Evolutionary conservation across 2,329 filamentous ascomycete genomes (phyloP), one percentile per base, ranked within the genome.

Genomic region (Aspergillus neoniger): DNA sequence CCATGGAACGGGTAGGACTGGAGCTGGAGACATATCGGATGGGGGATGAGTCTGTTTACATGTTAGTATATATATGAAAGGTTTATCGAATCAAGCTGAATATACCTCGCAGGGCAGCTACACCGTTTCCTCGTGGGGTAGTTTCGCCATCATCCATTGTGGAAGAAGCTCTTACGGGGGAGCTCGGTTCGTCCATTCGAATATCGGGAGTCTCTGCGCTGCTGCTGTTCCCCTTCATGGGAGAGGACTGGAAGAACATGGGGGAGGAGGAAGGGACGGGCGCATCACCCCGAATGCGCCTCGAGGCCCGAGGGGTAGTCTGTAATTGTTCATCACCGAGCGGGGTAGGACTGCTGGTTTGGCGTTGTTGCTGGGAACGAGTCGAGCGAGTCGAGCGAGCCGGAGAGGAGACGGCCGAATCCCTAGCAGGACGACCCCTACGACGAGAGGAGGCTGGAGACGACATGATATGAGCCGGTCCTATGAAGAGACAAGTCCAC

Each of bases 11-110:
- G n/a, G 86, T 88, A 25, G 92, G 91, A 72, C 91, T 96, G 39
- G 94, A 96, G 76, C 92, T 96, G 38, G 92, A 88, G 59, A 91
- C 91, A 74, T 97, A 98, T 74, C 88, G 87, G 67, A 98, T 91
- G 1, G 94, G 94, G 1, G 94, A 98, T 0, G 94, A 98, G 71
- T 93, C 94, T 96, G 67, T 2, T 54, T 17, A 8, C 56, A 19
- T 25, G 48, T 65, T 21, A 61, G 53, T 25, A 57, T 28, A 5
- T 5, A 32, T 41, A 4, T n/a, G 21, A 15, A 28, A 28, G 19
- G 6, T 17, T 21, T 7, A 47, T 38, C 28, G 3, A 4, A 19
- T n/a, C 14, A 17, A 30, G 21, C 5, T 7, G n/a, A 25, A n/a
- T 67, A 57, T 75, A 81, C 79, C 79, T 77, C 74, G 70, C 57